Percentiles rank a stretch among this genome's conserved stretches.
Conservation (phyloP, 345 rosid species). For the Alliaria petiolata region DNA sequence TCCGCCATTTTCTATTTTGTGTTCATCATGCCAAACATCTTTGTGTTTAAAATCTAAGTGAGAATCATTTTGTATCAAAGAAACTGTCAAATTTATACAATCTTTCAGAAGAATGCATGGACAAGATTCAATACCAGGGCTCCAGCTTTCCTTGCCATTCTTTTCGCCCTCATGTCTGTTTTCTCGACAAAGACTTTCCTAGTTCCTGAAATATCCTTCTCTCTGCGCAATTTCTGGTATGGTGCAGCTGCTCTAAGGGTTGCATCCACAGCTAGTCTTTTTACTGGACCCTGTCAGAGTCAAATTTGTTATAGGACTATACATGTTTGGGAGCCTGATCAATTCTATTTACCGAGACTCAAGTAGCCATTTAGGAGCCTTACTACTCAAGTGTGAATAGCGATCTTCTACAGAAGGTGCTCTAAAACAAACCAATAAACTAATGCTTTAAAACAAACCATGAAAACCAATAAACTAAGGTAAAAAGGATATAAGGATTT, state of each 20-base stretch:
- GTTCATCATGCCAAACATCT: too few relatives aligned
- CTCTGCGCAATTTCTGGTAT: conserved; percentile 87
- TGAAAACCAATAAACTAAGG: not conserved
- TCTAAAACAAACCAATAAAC: not conserved
- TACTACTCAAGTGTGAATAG: not conserved
- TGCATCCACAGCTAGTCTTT: conserved; percentile 95
- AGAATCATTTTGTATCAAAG: conserved; percentile 99
- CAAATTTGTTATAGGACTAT: not conserved
- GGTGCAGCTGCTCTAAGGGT: conserved; percentile 99
- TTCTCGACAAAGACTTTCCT: conserved; percentile 95
- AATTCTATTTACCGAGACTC: not conserved
- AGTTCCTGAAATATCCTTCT: conserved; percentile 57
- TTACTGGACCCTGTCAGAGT: conserved; percentile 74
- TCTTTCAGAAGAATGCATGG: not conserved
- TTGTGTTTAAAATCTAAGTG: too few relatives aligned
- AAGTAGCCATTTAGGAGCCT: not conserved
- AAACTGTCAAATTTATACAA: not conserved
- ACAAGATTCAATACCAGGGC: conserved; percentile 66
- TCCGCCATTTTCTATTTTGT: conserved; percentile 99
- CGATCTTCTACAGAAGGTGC: not conserved
- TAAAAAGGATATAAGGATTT: not conserved
- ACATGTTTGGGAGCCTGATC: conserved; percentile 8
- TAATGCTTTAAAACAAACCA: not conserved
- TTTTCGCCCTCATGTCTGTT: conserved; percentile 94
- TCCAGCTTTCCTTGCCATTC: conserved; percentile 99